phyloP scores from a whole-genome alignment of 164 flowering plant species.

The Piper longum region DNA sequence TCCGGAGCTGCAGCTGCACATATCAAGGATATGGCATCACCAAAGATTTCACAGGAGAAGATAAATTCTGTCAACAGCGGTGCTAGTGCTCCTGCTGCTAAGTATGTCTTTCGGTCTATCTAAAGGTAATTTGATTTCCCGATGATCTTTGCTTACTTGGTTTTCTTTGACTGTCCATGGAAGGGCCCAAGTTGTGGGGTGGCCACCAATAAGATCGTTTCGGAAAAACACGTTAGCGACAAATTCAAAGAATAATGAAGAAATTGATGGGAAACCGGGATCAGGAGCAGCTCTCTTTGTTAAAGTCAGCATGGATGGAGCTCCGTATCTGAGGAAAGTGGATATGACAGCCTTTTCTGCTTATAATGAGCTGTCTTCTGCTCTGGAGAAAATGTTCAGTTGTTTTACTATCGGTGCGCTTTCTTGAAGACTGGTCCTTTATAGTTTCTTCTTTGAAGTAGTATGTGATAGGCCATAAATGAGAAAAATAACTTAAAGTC shows the following conservation, averaged over 20 bases:
- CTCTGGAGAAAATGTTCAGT: constrained; percentile 93
- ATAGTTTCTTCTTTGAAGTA: not conserved
- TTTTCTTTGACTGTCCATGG: not conserved
- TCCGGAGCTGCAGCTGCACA: constrained; percentile 19
- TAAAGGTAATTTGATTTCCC: not conserved
- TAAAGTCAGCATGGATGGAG: constrained; percentile 99
- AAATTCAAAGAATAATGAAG: constrained; percentile 66
- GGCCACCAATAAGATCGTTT: constrained; percentile 92
- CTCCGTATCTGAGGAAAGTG: constrained; percentile 91
- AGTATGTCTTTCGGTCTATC: constrained; percentile 31
- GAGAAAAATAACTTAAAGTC: not conserved
- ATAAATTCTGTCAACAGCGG: constrained; percentile 23
- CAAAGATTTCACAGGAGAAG: constrained; percentile 32
- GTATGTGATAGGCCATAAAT: not conserved
- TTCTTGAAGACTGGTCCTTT: constrained; percentile 1
- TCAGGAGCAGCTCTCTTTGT: constrained; percentile 54
- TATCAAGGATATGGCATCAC: constrained; percentile 29
- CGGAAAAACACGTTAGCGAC: constrained; percentile 75
- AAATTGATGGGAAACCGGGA: constrained; percentile 76
- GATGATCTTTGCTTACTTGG: not conserved
- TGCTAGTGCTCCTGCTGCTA: constrained; percentile 60
- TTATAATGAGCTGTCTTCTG: constrained; percentile 66
- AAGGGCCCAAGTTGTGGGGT: constrained; percentile 97
- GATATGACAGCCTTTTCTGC: constrained; percentile 59
- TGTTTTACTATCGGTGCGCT: constrained; percentile 72